Conservation (phyloP, 208 protist genomes). For the Acanthamoeba triangularis region DNA sequence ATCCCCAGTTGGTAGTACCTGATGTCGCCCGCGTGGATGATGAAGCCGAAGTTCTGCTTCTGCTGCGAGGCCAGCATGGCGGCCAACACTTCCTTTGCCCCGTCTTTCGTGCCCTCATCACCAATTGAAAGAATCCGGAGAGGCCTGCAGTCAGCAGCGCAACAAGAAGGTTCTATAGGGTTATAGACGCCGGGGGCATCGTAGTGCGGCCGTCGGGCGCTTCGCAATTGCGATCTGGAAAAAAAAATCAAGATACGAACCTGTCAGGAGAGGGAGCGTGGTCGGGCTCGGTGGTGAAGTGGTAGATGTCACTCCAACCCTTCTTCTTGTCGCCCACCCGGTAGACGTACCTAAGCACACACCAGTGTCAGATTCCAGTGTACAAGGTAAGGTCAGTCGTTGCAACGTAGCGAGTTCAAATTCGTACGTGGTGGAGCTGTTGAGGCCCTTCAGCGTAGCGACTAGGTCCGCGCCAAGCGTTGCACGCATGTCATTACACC, state of each 20-base stretch:
- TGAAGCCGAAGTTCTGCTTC: not conserved
- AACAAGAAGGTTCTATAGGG: no score
- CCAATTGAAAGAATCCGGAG: not conserved
- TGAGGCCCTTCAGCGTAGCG: not conserved
- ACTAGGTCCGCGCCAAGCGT: not conserved
- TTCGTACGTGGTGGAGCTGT: not conserved
- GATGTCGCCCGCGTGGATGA: conserved; percentile 30
- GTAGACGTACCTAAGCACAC: not conserved
- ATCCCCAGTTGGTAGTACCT: no score
- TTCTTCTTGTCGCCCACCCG: not conserved
- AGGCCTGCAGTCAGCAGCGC: not conserved
- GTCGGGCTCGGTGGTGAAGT: not conserved
- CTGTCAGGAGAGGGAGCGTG: not conserved
- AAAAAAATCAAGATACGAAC: no score
- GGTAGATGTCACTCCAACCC: not conserved
- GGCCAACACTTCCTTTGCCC: not conserved
- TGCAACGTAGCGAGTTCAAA: no score
- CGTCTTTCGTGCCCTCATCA: not conserved
- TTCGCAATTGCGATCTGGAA: no score
- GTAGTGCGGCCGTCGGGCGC: no score
- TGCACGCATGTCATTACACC: no score
- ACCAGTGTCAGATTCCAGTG: no score
- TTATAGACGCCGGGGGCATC: no score
- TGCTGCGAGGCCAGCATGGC: not conserved
- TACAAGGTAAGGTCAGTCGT: no score